A percentile compares a stretch with the other conserved stretches of the same genome.
Evolutionary conservation across 805 yeast genomes (phyloP).

Genomic region (Lipomyces spencermartinsiae): DNA sequence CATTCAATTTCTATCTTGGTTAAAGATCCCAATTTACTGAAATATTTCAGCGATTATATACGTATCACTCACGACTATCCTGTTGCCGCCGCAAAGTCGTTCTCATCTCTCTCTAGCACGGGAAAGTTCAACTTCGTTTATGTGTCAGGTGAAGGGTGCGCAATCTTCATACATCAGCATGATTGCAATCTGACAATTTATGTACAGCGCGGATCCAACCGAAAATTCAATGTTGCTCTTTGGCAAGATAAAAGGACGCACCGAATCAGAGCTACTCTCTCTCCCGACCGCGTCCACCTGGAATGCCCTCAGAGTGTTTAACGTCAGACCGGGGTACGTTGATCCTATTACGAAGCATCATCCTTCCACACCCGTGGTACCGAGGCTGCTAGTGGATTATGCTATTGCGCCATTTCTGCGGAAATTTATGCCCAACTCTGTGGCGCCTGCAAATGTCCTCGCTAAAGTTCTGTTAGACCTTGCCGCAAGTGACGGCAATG

Average conservation of each 20-base stretch:
- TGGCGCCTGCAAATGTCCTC: slow-evolving; percentile 8
- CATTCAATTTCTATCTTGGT: background rate
- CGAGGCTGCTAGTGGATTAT: slow-evolving; percentile 8
- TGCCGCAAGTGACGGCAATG: slow-evolving; percentile 12
- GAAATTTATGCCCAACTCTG: slow-evolving; percentile 10
- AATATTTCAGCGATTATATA: slow-evolving; percentile 6
- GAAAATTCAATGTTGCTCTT: slow-evolving; percentile 7
- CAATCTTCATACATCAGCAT: too few relatives aligned
- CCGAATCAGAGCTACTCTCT: slow-evolving; percentile 12
- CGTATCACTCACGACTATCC: slow-evolving; percentile 16
- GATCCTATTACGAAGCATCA: background rate
- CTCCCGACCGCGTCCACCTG: slow-evolving; percentile 2
- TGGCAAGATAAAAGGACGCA: slow-evolving; percentile 14
- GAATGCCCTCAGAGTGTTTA: slow-evolving; percentile 12
- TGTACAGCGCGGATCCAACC: slow-evolving; percentile 13
- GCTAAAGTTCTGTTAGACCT: slow-evolving; percentile 14
- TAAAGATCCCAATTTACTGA: background rate
- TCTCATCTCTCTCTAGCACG: slow-evolving; percentile 9
- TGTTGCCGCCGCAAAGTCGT: slow-evolving; percentile 15
- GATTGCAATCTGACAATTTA: background rate
- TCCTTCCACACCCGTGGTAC: background rate
- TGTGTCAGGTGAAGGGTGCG: slow-evolving; percentile 19
- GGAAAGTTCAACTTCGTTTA: slow-evolving; percentile 14
- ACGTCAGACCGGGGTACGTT: slow-evolving; percentile 9
- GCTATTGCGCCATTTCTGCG: slow-evolving; percentile 1